Evolutionary conservation across 768 basidiomycete genomes (phyloP).

Genomic region (Mycena haematopus): DNA sequence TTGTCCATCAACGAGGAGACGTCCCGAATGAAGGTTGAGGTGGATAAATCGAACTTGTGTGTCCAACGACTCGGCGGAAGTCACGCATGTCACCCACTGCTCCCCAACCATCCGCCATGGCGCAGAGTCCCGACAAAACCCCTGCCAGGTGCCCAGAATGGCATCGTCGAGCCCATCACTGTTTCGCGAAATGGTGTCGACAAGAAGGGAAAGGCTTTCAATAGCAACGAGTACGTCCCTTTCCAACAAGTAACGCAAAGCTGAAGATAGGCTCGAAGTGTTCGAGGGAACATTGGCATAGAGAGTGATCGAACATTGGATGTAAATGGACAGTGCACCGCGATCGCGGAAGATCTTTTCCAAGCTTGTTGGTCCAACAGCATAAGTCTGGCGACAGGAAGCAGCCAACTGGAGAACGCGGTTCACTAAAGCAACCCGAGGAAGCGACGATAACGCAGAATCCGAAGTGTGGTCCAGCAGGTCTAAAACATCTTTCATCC

Average conservation of each 20-base stretch:
- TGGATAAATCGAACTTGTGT: slow-evolving; percentile 38
- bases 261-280: not conserved
- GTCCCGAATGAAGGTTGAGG: slow-evolving; percentile 49
- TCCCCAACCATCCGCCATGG: slow-evolving; percentile 24
- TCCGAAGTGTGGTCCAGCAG: slow-evolving; percentile 34
- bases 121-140: slow-evolving; percentile 7
- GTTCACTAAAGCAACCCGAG: slow-evolving; percentile 27
- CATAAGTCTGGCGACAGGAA: slow-evolving; percentile 44
- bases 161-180: slow-evolving; percentile 8
- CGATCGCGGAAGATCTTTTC: slow-evolving; percentile 31
- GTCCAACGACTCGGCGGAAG: slow-evolving; percentile 17
- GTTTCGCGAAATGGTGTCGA: not conserved
- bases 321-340: slow-evolving; percentile 36
- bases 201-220: not conserved
- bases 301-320: slow-evolving; percentile 41
- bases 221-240: slow-evolving; percentile 3
- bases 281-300: slow-evolving; percentile 8
- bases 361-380: not conserved
- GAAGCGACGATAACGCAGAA: slow-evolving; percentile 22
- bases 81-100: slow-evolving; percentile 38
- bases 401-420: slow-evolving; percentile 44
- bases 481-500: slow-evolving; percentile 39
- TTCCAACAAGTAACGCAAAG: slow-evolving; percentile 16
- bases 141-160: slow-evolving; percentile 5
- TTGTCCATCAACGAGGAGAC: slow-evolving; percentile 49